Base-by-base conservation (phyloP, 1,284 basidiomycete species). In the Leccinum subrobustum region DNA sequence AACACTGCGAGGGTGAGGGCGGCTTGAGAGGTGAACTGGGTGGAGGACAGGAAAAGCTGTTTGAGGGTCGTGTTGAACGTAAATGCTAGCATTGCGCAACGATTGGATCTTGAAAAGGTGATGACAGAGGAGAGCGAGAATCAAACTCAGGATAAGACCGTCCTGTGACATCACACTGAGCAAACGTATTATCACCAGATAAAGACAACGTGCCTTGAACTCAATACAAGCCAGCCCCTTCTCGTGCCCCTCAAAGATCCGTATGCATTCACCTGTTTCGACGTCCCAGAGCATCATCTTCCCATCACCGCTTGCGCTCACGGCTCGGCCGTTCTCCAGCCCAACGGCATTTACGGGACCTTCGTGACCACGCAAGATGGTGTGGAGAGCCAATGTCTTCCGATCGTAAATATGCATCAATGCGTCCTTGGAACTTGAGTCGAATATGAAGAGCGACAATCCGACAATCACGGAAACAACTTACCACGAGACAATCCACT, bases 251-350 rank as follows among this genome's bases (percentile, higher is more conserved):
- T 92, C 87, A 69, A 95, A 90, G 29, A 88, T 87, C 50, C 88
- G 79, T 23, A 93, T 69, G 9, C 87, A 82, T 68, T 86, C 80
- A 3, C 92, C 91, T 51, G 80, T 87, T 58, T 79, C 78, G 58
- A 94, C 84, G 69, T 95, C 87, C 95, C 94, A 96, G 25, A 95
- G 76, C 63, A 94, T 93, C 86, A 93, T 89, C 73, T 86, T 91
- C 37, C 90, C 91, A 71, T 94, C 92, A 0, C 91, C 91, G 62
- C 89, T 92, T 12, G 92, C 93, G 69, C 91, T 93, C 47, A 92
- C 89, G 27, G 92, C 81, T 60, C 79, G 77, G 50, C 83, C 86
- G 63, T 79, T 83, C 74, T 88, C 88, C 58, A 92, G 76, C 23
- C 91, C 90, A 25, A 96, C 84, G 14, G 92, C 91, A 69, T 95